Base-by-base conservation (phyloP, 2,329 filamentous ascomycete genomes). In the Trichoderma guizhouense region DNA sequence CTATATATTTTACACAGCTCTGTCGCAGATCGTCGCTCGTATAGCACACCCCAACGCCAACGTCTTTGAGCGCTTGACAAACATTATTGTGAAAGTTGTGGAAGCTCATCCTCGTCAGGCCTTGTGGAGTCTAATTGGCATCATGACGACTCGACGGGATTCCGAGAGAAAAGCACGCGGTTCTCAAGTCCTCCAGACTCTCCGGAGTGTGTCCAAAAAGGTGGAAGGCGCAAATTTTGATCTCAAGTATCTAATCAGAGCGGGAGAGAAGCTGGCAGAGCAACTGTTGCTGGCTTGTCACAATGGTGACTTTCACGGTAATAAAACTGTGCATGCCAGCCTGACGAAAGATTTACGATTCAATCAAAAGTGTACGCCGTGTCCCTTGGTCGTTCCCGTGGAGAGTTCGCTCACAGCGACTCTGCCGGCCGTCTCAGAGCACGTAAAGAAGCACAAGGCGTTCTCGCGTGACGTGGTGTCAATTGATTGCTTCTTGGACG, bases 1-100 rank as follows among this genome's bases (percentile, higher is more conserved):
- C 1, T 95, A 92, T 77, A 88, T 94, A 36, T 94, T 94, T 80
- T 95, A 94, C 79, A 92, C 91, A 2, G 86, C 95, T 7, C 85
- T 99, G 55, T 93, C 96, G 6, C 96, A 99, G 81, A 92, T 99
- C 73, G 93, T 99, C 71, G 96, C 95, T n/a, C 91, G 96, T 36
- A 98, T 99, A 77, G 93, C 93, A 60, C 96, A 99, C 82, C 90
- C 92, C 1, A 93, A 97, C 79, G 81, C 81, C 5, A 88, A 90
- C 1, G 94, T 97, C 2, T 97, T 93, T 81, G 89, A 91, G 72
- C 85, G 93, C 11, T 84, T 99, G 7, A 89, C 91, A 68, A 87
- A 87, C 39, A 95, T 98, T 75, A 94, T 99, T 70, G 84, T 92
- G 73, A 95, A 93, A 79, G 93, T 98, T n/a, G 91, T 97, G 9